Conservation (phyloP, 2,329 filamentous ascomycete genomes). For the Aciculosporium take region DNA sequence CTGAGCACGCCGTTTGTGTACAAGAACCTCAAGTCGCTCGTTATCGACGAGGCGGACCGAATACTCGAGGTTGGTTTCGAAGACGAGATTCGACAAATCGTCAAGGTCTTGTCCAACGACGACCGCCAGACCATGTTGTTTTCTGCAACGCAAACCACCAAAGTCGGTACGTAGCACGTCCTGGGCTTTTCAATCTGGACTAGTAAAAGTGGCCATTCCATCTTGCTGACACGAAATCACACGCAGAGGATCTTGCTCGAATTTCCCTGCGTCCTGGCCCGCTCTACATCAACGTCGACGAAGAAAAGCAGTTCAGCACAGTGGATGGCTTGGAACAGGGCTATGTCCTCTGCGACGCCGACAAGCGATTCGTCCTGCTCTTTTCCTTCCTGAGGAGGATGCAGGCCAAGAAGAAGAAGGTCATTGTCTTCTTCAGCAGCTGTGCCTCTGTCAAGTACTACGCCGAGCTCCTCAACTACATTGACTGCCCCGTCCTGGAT, state of each 20-base stretch:
- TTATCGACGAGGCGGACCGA: slow-evolving; percentile 94
- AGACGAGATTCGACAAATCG: slow-evolving; percentile 92
- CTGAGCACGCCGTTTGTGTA: slow-evolving; percentile 85
- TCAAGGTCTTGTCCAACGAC: slow-evolving; percentile 81
- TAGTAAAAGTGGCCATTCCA: too few species aligned
- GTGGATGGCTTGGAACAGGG: slow-evolving; percentile 92
- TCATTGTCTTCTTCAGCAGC: slow-evolving; percentile 90
- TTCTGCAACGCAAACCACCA: slow-evolving; percentile 94
- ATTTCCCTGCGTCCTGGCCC: slow-evolving; percentile 86
- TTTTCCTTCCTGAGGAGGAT: slow-evolving; percentile 82
- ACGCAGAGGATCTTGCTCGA: slow-evolving; percentile 71
- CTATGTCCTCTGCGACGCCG: slow-evolving; percentile 84
- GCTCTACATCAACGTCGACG: slow-evolving; percentile 92
- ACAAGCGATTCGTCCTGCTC: slow-evolving; percentile 83
- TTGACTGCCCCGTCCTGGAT: slow-evolving; percentile 78
- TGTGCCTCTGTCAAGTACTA: slow-evolving; percentile 95
- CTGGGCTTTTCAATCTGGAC: too few species aligned
- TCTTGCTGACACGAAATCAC: background rate
- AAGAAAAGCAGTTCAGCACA: slow-evolving; percentile 77
- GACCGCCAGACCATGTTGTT: slow-evolving; percentile 95
- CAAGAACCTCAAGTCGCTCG: slow-evolving; percentile 82
- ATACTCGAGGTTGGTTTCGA: slow-evolving; percentile 97
- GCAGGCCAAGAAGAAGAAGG: slow-evolving; percentile 78
- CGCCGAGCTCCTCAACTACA: slow-evolving; percentile 90
- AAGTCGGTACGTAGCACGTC: slow-evolving; percentile 41